Conservation (phyloP, 2,329 filamentous ascomycete species). For the Epicoccum sorghinum region DNA sequence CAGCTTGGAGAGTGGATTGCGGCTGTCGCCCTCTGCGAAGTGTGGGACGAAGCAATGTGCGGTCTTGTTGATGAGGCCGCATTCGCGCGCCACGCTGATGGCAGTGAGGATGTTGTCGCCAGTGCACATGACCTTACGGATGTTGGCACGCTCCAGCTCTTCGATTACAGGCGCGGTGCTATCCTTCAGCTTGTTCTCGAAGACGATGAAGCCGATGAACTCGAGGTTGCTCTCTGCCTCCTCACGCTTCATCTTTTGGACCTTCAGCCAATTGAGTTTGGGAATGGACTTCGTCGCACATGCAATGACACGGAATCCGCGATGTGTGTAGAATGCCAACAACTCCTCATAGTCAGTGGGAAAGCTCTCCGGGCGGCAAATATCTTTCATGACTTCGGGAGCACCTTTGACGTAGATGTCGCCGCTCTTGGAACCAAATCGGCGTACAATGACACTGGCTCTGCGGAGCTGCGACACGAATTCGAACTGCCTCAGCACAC, state of each 20-base stretch:
- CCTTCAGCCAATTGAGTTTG: conserved; percentile 90
- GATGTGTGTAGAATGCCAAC: conserved; percentile 88
- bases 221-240: conserved; percentile 84
- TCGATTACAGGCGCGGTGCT: conserved; percentile 80
- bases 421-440: conserved; percentile 82
- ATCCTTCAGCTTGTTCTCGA: conserved; percentile 97
- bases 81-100: conserved; percentile 92
- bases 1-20: conserved; percentile 74
- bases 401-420: conserved; percentile 96
- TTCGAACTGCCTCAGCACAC: conserved; percentile 89
- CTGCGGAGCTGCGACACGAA: conserved; percentile 92
- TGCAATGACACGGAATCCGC: conserved; percentile 94
- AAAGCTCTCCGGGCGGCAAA: conserved; percentile 83
- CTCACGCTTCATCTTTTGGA: conserved; percentile 87
- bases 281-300: conserved; percentile 88
- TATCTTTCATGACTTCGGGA: conserved; percentile 94
- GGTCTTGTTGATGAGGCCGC: conserved; percentile 77
- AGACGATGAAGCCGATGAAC: conserved; percentile 96
- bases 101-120: conserved; percentile 98
- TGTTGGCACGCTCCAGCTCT: conserved; percentile 81
- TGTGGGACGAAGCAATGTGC: conserved; percentile 93
- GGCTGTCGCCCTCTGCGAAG: conserved; percentile 78
- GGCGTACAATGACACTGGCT: conserved; percentile 89
- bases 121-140: conserved; percentile 93
- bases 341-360: conserved; percentile 89